A percentile compares a stretch with the other conserved stretches of the same genome.
Conservation (phyloP, 2,329 filamentous ascomycete species). For the Colletotrichum melonis region DNA sequence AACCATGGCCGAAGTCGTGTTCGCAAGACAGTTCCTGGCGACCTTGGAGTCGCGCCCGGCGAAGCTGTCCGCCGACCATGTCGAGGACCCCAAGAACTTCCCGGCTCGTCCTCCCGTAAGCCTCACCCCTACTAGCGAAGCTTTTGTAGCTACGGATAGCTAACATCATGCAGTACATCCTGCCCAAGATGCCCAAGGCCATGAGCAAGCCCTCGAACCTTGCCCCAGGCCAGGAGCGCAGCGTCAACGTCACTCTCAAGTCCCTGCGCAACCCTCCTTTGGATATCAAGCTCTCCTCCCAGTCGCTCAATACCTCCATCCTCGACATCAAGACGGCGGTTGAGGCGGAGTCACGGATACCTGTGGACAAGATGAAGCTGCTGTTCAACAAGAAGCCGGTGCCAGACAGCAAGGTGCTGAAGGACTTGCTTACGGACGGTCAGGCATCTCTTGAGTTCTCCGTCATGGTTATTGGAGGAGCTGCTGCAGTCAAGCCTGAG, state of each 20-base stretch:
- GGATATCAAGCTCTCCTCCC: conserved; percentile 73
- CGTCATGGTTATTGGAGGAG: conserved; percentile 88
- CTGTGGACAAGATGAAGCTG: conserved; percentile 85
- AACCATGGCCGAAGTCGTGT: conserved; percentile 83
- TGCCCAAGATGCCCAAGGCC: conserved; percentile 73
- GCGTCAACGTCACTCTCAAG: conserved; percentile 72
- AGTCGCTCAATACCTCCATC: conserved; percentile 77
- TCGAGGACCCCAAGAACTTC: conserved; percentile 85
- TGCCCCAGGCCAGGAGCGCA: conserved; percentile 64
- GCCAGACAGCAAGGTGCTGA: conserved; percentile 79
- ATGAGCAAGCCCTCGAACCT: conserved; percentile 62
- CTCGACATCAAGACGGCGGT: conserved; percentile 82
- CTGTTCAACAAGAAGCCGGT: conserved; percentile 90
- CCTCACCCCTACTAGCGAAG: conserved; percentile 34
- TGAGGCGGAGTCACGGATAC: conserved; percentile 69
- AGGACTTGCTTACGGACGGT: conserved; percentile 74
- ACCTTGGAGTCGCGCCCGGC: conserved; percentile 81
- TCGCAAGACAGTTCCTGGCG: conserved; percentile 85
- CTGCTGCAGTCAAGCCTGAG: conserved; percentile 56
- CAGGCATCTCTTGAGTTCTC: conserved; percentile 76
- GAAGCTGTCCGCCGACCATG: conserved; percentile 89
- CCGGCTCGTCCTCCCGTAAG: conserved; percentile 81
- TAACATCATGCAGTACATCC: conserved; percentile 67
- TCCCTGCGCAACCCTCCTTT: conserved; percentile 81
- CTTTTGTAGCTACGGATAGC: conserved; percentile 15